Percentiles rank a stretch among this genome's conserved stretches.
Conservation (phyloP, 2,329 filamentous ascomycete species). For the Colletotrichum sp. region DNA sequence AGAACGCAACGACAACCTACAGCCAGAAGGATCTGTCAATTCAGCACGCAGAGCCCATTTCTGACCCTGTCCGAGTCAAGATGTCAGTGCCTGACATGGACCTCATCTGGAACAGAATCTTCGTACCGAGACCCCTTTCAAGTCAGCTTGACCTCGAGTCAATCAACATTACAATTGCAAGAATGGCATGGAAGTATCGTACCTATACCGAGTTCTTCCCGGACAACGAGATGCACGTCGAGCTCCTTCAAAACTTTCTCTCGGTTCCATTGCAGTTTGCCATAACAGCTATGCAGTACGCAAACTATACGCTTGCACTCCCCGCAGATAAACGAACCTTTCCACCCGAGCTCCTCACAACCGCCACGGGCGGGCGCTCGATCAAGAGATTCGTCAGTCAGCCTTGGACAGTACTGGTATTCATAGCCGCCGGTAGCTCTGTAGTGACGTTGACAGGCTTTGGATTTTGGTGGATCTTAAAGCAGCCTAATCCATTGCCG, state of each 20-base stretch:
- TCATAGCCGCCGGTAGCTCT: constrained; percentile 8
- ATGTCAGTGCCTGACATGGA: constrained; percentile 15
- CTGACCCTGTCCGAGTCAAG: neutral
- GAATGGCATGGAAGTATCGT: constrained; percentile 24
- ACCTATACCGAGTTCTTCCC: constrained; percentile 25
- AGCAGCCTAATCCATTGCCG: neutral
- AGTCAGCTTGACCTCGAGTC: constrained; percentile 5
- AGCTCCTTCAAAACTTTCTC: constrained; percentile 23
- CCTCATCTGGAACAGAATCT: constrained; percentile 16
- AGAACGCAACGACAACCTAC: constrained; percentile 21
- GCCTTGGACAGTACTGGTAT: constrained; percentile 24
- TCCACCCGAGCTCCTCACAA: constrained; percentile 17
- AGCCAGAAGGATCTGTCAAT: constrained; percentile 23
- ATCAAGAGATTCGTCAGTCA: constrained; percentile 19
- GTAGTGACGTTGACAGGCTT: neutral
- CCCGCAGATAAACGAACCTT: constrained; percentile 13
- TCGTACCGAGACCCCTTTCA: neutral
- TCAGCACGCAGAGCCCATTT: constrained; percentile 14
- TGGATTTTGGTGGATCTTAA: neutral
- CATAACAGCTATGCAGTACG: constrained; percentile 21
- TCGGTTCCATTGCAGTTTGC: constrained; percentile 24
- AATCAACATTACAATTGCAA: constrained; percentile 20
- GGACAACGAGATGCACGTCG: constrained; percentile 18
- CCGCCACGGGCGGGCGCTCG: constrained; percentile 20
- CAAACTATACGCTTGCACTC: constrained; percentile 21